Evolutionary conservation across 768 basidiomycete genomes (phyloP).

Genomic region (Gymnopilus junonius): DNA sequence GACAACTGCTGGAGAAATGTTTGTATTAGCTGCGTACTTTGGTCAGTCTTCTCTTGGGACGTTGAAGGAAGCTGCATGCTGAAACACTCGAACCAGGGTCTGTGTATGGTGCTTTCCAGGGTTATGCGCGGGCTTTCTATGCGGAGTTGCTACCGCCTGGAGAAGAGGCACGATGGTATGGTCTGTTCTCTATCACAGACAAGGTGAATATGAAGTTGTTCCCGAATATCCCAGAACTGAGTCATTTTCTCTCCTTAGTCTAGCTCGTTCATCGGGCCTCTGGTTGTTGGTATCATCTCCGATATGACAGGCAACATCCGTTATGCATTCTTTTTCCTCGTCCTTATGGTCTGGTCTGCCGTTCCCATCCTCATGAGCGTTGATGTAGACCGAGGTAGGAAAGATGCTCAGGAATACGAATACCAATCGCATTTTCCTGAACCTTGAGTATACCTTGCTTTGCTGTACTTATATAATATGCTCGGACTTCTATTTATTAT

Average conservation of each 20-base stretch:
- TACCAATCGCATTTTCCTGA: slow-evolving; percentile 6
- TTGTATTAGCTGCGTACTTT: slow-evolving; percentile 79
- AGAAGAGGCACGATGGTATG: slow-evolving; percentile 92
- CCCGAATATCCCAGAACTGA: slow-evolving; percentile 7
- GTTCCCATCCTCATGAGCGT: slow-evolving; percentile 77
- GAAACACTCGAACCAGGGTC: slow-evolving; percentile 41
- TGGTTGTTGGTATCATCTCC: slow-evolving; percentile 86
- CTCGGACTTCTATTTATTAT: not conserved
- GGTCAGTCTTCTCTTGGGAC: slow-evolving; percentile 46
- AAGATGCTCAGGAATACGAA: slow-evolving; percentile 48
- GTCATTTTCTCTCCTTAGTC: slow-evolving; percentile 52
- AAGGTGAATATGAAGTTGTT: slow-evolving; percentile 50
- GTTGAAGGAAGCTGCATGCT: not conserved
- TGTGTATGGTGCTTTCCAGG: slow-evolving; percentile 90
- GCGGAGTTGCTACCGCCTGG: slow-evolving; percentile 85
- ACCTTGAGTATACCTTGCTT: not conserved
- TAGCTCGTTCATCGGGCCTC: slow-evolving; percentile 89
- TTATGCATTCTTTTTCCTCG: slow-evolving; percentile 87
- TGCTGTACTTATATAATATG: slow-evolving; percentile 10
- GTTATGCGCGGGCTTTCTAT: slow-evolving; percentile 86
- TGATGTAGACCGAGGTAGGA: slow-evolving; percentile 67
- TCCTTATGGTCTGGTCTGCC: slow-evolving; percentile 79
- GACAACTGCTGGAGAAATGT: slow-evolving; percentile 86
- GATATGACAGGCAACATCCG: slow-evolving; percentile 92
- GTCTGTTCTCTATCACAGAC: slow-evolving; percentile 89